phyloP scores from a whole-genome alignment of 768 basidiomycete species.

The Rhizopogon sp. region DNA sequence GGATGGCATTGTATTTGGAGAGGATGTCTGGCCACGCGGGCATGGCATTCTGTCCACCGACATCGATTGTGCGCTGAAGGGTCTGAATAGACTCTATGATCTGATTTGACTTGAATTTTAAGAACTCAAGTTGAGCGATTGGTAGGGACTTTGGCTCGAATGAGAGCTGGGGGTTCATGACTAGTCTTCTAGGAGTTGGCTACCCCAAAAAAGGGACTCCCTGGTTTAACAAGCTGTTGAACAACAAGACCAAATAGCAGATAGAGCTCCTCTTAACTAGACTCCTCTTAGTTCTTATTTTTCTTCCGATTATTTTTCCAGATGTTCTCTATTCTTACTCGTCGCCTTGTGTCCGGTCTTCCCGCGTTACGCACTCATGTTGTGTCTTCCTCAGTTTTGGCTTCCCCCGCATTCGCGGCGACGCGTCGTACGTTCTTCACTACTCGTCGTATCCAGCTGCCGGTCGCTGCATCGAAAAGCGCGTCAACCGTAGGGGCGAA shows the following conservation, averaged over 20 bases:
- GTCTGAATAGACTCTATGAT: constrained; percentile 73
- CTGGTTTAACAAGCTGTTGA: background rate
- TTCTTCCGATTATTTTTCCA: constrained; percentile 1
- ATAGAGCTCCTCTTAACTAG: background rate
- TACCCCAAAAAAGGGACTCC: background rate
- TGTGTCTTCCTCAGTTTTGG: background rate
- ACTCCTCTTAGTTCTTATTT: background rate
- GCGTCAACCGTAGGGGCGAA: constrained; percentile 1
- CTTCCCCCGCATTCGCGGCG: background rate
- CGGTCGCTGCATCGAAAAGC: constrained; percentile 5
- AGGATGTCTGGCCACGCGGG: constrained; percentile 84
- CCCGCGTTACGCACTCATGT: background rate
- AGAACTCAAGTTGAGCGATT: constrained; percentile 67
- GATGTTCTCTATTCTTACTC: constrained; percentile 13
- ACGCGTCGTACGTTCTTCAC: constrained; percentile 23
- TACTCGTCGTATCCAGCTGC: constrained; percentile 12
- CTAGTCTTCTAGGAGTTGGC: background rate
- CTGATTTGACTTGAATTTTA: constrained; percentile 72
- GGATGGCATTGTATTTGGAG: constrained; percentile 79
- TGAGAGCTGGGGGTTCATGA: constrained; percentile 10
- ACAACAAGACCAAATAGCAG: constrained; percentile 2
- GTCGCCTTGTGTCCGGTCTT: constrained; percentile 1
- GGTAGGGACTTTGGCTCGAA: constrained; percentile 41
- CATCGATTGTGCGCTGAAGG: constrained; percentile 60
- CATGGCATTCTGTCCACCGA: constrained; percentile 53